phyloP scores from a whole-genome alignment of 306 rosid genomes.

The Malus sieversii region DNA sequence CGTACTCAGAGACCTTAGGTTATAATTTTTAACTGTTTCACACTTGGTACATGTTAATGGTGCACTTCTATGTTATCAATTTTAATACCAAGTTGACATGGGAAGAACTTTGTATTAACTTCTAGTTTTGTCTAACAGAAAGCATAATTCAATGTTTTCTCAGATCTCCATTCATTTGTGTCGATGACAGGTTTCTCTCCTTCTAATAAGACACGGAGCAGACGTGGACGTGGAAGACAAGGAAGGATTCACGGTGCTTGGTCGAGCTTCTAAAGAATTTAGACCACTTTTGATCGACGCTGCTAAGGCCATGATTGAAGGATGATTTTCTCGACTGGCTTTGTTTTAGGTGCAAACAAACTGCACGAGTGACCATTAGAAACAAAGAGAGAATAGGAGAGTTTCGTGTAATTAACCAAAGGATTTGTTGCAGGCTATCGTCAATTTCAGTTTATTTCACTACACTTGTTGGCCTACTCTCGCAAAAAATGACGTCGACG shows the following conservation, averaged over 20 bases:
- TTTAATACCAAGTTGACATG: neutral
- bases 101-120: neutral
- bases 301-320: constrained; percentile 83
- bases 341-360: neutral
- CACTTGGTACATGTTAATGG: neutral
- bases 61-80: neutral
- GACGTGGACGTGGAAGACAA: constrained; percentile 80
- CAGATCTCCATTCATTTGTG: neutral
- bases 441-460: neutral
- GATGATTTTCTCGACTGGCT: constrained; percentile 11
- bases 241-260: constrained; percentile 95
- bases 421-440: neutral
- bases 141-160: neutral
- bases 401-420: neutral
- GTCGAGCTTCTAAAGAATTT: constrained; percentile 62
- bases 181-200: constrained; percentile 58
- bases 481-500: neutral
- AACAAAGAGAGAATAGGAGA: neutral
- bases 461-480: neutral
- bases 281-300: constrained; percentile 63
- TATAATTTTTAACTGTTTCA: neutral
- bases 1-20: neutral
- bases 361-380: neutral
- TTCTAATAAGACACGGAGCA: constrained; percentile 88
- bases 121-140: neutral